Conservation (phyloP, 805 yeast genomes). For the Starmerella potacharoeniae region DNA sequence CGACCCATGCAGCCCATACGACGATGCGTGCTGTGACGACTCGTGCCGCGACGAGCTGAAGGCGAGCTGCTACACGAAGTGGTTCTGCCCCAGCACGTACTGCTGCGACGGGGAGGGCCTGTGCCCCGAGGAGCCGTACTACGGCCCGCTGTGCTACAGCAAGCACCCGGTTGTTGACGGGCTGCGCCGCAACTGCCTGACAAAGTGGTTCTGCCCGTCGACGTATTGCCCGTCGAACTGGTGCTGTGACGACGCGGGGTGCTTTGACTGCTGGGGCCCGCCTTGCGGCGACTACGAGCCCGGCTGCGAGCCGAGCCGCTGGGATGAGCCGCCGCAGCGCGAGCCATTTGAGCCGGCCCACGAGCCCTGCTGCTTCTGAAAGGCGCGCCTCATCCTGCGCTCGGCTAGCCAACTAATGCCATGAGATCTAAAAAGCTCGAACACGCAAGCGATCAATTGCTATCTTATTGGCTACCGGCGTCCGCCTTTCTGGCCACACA, state of each 20-base stretch:
- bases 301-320: constrained; percentile 4
- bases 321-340: constrained; percentile 2
- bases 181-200: constrained; percentile 11
- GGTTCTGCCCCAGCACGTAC: constrained; percentile 17
- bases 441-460: not conserved
- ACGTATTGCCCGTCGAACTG: constrained; percentile 17
- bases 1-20: constrained; percentile 5
- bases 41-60: constrained; percentile 8
- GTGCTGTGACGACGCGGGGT: constrained; percentile 6
- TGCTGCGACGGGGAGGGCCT: constrained; percentile 5
- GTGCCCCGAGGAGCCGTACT: constrained; percentile 9
- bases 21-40: constrained; percentile 5
- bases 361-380: not conserved
- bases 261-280: constrained; percentile 6
- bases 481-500: not conserved
- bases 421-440: not conserved
- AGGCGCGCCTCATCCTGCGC: not conserved
- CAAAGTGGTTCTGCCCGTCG: constrained; percentile 15
- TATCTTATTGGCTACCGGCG: not conserved
- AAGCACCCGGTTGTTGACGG: constrained; percentile 11
- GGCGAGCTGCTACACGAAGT: constrained; percentile 13
- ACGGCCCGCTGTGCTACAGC: constrained; percentile 4
- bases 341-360: constrained; percentile 5
- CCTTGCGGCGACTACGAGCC: not conserved
- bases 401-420: not conserved